phyloP scores from a whole-genome alignment of 2,329 filamentous ascomycete genomes.

The Cordyceps cateniannulata region DNA sequence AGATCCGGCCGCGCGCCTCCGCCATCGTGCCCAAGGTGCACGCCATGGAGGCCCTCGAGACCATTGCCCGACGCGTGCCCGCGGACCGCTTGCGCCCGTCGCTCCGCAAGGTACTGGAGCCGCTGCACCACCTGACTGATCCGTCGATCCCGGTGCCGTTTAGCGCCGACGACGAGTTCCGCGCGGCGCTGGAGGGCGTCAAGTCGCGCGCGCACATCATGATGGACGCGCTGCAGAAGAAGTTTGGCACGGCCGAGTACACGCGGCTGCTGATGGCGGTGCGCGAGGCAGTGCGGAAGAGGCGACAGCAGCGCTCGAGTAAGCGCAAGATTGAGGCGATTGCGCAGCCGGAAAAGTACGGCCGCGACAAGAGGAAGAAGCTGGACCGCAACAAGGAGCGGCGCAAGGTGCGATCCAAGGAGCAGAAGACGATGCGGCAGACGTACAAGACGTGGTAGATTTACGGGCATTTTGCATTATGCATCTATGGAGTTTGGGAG shows the following conservation, averaged over 20 bases:
- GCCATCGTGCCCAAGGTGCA: conserved; percentile 69
- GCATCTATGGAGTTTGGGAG: conserved; percentile 4
- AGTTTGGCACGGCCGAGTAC: conserved; percentile 74
- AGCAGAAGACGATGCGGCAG: conserved; percentile 65
- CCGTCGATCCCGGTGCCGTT: conserved; percentile 65
- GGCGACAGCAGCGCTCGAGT: conserved; percentile 65
- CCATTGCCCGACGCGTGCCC: conserved; percentile 58
- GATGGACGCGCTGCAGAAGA: conserved; percentile 77
- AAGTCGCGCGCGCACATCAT: conserved; percentile 67
- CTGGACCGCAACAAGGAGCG: conserved; percentile 77
- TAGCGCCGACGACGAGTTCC: conserved; percentile 65
- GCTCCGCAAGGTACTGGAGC: conserved; percentile 52
- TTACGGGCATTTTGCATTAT: neutral
- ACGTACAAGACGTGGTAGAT: conserved; percentile 51
- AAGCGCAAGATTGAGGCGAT: conserved; percentile 91
- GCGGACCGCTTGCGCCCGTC: conserved; percentile 52
- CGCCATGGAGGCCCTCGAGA: conserved; percentile 66
- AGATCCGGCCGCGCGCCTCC: conserved; percentile 56
- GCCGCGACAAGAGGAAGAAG: conserved; percentile 73
- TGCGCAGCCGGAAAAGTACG: conserved; percentile 70
- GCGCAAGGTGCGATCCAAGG: conserved; percentile 69
- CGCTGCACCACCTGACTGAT: conserved; percentile 79
- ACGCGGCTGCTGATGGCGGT: conserved; percentile 67
- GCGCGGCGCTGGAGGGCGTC: conserved; percentile 61
- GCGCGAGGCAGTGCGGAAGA: conserved; percentile 62